A percentile compares a stretch with the other conserved stretches of the same genome.
These are phyloP conservation scores for Xylaria digitata DNA, from an alignment of 2,329 filamentous ascomycete species.

Conservation along the genomic window DNA sequence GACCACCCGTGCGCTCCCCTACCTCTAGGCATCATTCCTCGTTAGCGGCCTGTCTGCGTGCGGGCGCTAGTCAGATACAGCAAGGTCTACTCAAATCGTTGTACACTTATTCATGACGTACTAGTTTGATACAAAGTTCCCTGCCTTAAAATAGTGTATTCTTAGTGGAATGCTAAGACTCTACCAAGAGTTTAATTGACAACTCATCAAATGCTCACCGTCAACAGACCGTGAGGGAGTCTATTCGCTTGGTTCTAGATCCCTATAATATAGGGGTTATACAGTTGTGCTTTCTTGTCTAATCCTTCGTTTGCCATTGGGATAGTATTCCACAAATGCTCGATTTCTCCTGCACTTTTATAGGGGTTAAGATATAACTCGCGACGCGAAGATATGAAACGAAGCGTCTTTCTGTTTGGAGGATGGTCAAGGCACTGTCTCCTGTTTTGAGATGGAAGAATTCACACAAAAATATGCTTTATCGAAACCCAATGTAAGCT, in stretches of 20 bases:
- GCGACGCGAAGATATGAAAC: too few relatives aligned
- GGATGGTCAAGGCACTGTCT: not conserved
- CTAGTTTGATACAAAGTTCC: not conserved
- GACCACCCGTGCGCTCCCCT: not conserved
- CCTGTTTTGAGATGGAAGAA: not conserved
- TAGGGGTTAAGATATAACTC: not conserved
- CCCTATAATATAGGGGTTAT: too few relatives aligned
- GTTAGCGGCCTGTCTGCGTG: slow-evolving; percentile 4
- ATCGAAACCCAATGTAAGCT: not conserved
- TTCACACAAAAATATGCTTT: not conserved
- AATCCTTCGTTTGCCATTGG: too few relatives aligned
- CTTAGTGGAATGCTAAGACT: not conserved
- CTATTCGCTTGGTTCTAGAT: too few relatives aligned
- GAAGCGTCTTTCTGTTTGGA: not conserved
- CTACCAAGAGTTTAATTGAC: too few relatives aligned
- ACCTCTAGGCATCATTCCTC: not conserved
- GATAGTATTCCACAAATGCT: not conserved
- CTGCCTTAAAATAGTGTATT: not conserved
- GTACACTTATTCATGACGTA: not conserved
- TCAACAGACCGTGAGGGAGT: not conserved
- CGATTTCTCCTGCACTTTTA: not conserved
- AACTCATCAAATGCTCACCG: not conserved
- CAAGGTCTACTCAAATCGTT: not conserved
- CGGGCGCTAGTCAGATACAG: slow-evolving; percentile 7
- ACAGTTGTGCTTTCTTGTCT: too few relatives aligned